Base-by-base conservation (phyloP, 2,329 filamentous ascomycete species). In the Elsinoe australis region DNA sequence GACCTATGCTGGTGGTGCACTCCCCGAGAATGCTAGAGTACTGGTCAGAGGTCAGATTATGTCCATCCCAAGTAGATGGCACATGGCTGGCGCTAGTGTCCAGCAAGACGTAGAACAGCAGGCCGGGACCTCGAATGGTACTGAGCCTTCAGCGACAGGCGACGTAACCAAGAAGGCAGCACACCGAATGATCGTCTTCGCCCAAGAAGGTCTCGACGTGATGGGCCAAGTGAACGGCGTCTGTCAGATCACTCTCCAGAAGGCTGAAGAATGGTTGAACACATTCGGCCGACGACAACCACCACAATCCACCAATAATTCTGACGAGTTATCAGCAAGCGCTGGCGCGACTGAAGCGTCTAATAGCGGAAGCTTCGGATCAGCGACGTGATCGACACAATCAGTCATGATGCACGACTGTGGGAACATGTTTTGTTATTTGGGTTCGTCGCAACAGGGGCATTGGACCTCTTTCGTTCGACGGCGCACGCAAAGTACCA, bases 141-240 rank as follows among this genome's bases (percentile, higher is more conserved):
- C 55, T 56, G 61, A 60, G 65, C 49, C 39, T 53, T 47, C 49
- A 46, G 50, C 42, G 21, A 51, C 59, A 18, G 56, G 59, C 19
- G 51, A 50, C 8, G 71, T 74, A 34, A 73, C 74, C 14, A 73
- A 72, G 8, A 65, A 72, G 6, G 71, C 70, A 45, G 88, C 87
- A 0, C 83, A 88, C 56, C 76, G 84, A 32, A 88, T 94, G 49
- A 70, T 96, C 9, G 80, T 92, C 1, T 79, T 96, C 45, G 90
- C 90, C 5, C 85, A 84, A 59, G 90, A 96, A 63, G 87, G 89
- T 0, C 72, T 96, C 10, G 88, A 95, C 57, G 95, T 96, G 83
- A 88, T 96, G 75, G 78, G 80, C 1, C 88, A 95, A 63, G 87
- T 98, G 42, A 92, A 82, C 32, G 80, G 82, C 4, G 86, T 95